Base-by-base conservation (phyloP, 2,329 filamentous ascomycete species). In the Phyllosticta citrichinensis region DNA sequence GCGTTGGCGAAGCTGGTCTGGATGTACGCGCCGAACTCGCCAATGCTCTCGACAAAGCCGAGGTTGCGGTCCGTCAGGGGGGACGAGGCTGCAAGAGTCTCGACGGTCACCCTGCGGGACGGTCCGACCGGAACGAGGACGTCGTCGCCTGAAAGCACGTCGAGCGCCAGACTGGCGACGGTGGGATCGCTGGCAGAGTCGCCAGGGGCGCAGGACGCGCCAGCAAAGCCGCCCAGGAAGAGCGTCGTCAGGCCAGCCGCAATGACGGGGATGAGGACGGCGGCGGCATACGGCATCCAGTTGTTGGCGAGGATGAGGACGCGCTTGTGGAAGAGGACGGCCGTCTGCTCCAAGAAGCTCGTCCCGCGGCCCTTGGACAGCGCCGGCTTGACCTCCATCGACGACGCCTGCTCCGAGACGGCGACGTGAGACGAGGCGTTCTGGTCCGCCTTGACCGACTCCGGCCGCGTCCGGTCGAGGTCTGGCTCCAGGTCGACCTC, bases 201-300 rank as follows among this genome's bases (percentile, higher is more conserved):
- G 14, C 69, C 70, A 11, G 76, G 77, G 68, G 63, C 80, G 40
- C 76, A 77, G 0, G 79, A 79, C 0, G 80, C 76, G 0, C 78
- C 77, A 3, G 71, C 66, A 66, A 85, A 85, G 55, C 76, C 74
- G 52, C 81, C 80, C 8, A 97, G 76, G 67, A 93, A 92, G 2
- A 95, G 78, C 3, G 87, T 89, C 0, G 91, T 89, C 17, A 96
- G 76, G 0, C 87, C 90, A 19, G 90, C 88, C 0, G 90, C 88
- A 61, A 91, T 78, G 58, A 97, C 82, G 0, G 92, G 92, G 12
- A 96, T 83, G 0, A 91, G 66, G 47, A 96, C 80, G 0, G 90
- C 91, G 2, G 85, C 84, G 8, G 86, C 69, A 62, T 91, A 91
- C 0, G 91, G 88, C 54, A 93, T 78, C 73, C 85, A 88, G 69